A percentile compares a stretch with the other conserved stretches of the same genome.
phyloP scores from a whole-genome alignment of 1,284 basidiomycete genomes.

The Hypsizygus ulmarius region DNA sequence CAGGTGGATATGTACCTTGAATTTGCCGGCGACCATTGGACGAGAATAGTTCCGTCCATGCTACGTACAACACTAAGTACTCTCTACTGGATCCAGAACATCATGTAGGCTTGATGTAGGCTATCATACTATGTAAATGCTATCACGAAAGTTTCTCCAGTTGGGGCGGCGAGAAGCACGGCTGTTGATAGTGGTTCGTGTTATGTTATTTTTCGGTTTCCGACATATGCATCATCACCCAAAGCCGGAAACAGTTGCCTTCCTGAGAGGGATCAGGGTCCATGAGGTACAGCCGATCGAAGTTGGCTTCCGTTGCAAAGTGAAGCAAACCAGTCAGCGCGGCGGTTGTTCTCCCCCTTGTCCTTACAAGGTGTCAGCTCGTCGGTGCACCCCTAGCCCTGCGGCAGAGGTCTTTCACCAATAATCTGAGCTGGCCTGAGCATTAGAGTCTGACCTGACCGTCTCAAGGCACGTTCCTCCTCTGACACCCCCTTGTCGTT shows the following conservation, averaged over 20 bases:
- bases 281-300: conserved; percentile 14
- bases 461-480: conserved; percentile 1
- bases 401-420: conserved; percentile 8
- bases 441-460: conserved; percentile 18
- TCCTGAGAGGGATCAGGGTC: conserved; percentile 13
- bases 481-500: conserved; percentile 3
- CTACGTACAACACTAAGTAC: no score
- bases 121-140: no score
- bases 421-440: conserved; percentile 5
- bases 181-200: neutral
- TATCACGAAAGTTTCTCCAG: no score
- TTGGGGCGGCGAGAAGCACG: neutral
- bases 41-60: neutral
- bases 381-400: conserved; percentile 5
- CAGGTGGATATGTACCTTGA: neutral
- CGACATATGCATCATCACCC: conserved; percentile 13
- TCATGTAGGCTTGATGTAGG: neutral
- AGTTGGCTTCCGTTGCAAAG: conserved; percentile 7
- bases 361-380: conserved; percentile 7
- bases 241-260: conserved; percentile 16
- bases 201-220: conserved; percentile 10
- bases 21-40: no score
- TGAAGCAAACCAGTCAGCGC: conserved; percentile 15
- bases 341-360: conserved; percentile 11
- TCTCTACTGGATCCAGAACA: neutral